Conservation (phyloP, 1,284 basidiomycete genomes). For the Dichomitus squalens region DNA sequence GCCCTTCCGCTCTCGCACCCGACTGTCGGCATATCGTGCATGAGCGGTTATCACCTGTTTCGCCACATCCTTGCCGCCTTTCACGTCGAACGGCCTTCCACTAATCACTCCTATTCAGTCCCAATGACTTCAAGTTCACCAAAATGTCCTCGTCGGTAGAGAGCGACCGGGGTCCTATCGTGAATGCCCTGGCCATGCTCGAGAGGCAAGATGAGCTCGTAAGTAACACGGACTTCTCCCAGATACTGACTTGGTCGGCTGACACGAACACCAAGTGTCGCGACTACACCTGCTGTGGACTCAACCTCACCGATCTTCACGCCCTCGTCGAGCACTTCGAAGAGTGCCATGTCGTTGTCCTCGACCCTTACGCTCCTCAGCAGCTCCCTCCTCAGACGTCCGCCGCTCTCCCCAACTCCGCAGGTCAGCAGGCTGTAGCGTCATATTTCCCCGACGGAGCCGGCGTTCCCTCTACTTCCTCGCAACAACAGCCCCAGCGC, state of each 20-base stretch:
- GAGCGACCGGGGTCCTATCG: constrained; percentile 60
- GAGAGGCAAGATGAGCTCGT: constrained; percentile 73
- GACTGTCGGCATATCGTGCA: no score
- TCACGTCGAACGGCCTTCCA: neutral
- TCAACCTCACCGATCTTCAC: constrained; percentile 79
- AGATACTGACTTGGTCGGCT: neutral
- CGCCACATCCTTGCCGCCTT: neutral
- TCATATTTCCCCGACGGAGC: constrained; percentile 28
- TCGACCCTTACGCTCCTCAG: constrained; percentile 54
- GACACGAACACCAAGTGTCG: constrained; percentile 51
- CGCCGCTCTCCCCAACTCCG: constrained; percentile 30
- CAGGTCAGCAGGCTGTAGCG: constrained; percentile 36
- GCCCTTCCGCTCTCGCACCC: no score
- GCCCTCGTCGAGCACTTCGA: constrained; percentile 88
- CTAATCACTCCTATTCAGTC: constrained; percentile 34
- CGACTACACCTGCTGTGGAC: constrained; percentile 84
- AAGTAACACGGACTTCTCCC: constrained; percentile 39
- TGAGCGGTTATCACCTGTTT: no score
- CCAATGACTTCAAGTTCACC: constrained; percentile 54
- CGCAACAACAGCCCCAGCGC: constrained; percentile 36
- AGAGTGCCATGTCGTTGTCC: constrained; percentile 76
- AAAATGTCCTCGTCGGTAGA: constrained; percentile 62
- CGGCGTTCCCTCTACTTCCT: constrained; percentile 24
- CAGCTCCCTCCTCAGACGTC: constrained; percentile 28
- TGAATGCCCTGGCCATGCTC: constrained; percentile 67